phyloP scores from a whole-genome alignment of 352 stramenopile species.

The Peronosclerospora sorghi region DNA sequence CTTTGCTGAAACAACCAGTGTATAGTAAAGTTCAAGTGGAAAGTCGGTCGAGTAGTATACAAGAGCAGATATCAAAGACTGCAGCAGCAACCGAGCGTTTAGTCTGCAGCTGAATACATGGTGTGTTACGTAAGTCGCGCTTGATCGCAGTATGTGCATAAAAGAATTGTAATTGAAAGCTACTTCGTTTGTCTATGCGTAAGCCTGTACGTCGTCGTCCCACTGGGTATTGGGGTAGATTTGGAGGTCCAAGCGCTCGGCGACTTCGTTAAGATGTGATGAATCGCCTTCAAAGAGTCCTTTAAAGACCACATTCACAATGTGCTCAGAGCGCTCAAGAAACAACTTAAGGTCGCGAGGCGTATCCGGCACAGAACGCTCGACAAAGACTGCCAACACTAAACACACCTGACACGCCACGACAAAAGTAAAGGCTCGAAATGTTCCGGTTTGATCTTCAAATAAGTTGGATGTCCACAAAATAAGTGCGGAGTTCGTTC shows the following conservation, averaged over 20 bases:
- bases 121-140: no score
- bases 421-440: conserved; percentile 58
- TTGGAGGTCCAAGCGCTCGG: conserved; percentile 54
- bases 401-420: conserved; percentile 63
- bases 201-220: conserved; percentile 27
- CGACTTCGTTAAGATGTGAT: conserved; percentile 60
- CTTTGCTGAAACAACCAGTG: conserved; percentile 4
- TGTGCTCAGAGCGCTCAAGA: conserved; percentile 52
- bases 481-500: conserved; percentile 70
- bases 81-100: conserved; percentile 32
- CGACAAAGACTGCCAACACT: conserved; percentile 49
- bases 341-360: conserved; percentile 46
- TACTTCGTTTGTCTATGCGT: conserved; percentile 13
- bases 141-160: no score
- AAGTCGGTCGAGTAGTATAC: conserved; percentile 8
- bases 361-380: conserved; percentile 44
- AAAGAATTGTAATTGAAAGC: no score
- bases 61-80: conserved; percentile 38
- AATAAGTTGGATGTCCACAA: conserved; percentile 77
- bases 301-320: conserved; percentile 72
- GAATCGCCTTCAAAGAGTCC: conserved; percentile 51
- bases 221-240: conserved; percentile 70
- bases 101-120: conserved; percentile 1
- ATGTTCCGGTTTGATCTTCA: conserved; percentile 24
- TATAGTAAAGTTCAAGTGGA: no score